phyloP scores from a whole-genome alignment of 1,284 basidiomycete genomes.

The Melampsora medusae region DNA sequence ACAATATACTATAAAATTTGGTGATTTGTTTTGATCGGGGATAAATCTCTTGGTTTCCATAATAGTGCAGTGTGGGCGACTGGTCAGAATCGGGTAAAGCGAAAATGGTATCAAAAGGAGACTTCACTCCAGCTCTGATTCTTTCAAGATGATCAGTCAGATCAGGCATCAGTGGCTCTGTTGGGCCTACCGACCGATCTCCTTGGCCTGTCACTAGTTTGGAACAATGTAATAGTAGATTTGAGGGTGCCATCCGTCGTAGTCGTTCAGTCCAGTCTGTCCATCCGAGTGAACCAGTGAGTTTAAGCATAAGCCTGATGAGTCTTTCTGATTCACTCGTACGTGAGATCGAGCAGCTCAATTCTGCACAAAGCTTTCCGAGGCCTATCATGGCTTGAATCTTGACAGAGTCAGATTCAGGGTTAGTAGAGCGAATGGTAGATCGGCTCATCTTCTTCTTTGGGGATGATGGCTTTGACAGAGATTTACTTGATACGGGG shows the following conservation, averaged over 20 bases:
- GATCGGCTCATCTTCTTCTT: constrained; percentile 13
- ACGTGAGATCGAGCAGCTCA: constrained; percentile 26
- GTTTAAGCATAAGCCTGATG: constrained; percentile 20
- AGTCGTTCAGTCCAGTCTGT: constrained; percentile 37
- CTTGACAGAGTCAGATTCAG: constrained; percentile 18
- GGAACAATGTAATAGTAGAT: not conserved
- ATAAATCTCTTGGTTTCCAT: constrained; percentile 28
- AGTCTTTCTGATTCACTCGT: constrained; percentile 16
- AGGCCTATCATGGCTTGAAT: constrained; percentile 37
- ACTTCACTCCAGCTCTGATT: constrained; percentile 17
- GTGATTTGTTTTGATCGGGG: constrained; percentile 25
- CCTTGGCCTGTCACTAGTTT: not conserved
- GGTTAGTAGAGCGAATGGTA: constrained; percentile 6
- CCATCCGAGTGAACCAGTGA: constrained; percentile 34
- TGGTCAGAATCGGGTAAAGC: constrained; percentile 4
- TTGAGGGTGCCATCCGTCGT: constrained; percentile 18
- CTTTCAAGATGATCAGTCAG: constrained; percentile 33
- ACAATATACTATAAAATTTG: constrained; percentile 26
- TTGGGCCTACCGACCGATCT: not conserved
- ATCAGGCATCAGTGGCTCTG: constrained; percentile 37
- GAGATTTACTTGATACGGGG: constrained; percentile 9
- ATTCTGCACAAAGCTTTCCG: constrained; percentile 27
- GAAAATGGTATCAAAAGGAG: constrained; percentile 21
- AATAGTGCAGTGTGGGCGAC: constrained; percentile 15
- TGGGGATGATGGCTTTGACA: constrained; percentile 24